Evolutionary conservation across 108 stramenopile genomes (phyloP).

Genomic region (Nitzschia inconspicua): DNA sequence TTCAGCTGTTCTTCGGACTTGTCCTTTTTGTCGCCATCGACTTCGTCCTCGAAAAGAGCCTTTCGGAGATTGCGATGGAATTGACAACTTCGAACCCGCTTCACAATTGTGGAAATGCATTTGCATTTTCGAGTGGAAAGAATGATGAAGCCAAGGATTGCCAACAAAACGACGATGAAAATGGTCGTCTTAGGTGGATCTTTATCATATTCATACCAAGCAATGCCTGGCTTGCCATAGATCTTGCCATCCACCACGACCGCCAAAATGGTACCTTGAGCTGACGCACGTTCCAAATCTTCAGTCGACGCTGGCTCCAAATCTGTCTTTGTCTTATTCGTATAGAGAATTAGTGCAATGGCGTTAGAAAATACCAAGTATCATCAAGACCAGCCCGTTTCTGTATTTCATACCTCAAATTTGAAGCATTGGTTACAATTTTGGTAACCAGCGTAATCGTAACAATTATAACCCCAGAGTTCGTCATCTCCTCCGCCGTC

Average conservation of each 20-base stretch:
- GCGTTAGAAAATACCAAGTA: too few relatives aligned
- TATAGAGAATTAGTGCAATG: too few relatives aligned
- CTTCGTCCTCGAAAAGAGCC: neutral
- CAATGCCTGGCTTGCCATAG: neutral
- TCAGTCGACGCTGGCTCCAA: neutral
- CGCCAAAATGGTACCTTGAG: slow-evolving; percentile 1
- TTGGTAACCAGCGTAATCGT: slow-evolving; percentile 41
- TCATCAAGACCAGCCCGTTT: too few relatives aligned
- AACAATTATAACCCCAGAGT: slow-evolving; percentile 15
- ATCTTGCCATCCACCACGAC: neutral
- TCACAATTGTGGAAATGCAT: too few relatives aligned
- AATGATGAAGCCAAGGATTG: neutral
- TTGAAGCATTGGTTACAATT: neutral
- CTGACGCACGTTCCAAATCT: neutral
- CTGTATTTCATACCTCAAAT: too few relatives aligned
- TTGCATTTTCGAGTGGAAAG: neutral
- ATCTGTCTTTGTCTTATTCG: neutral
- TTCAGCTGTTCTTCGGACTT: neutral
- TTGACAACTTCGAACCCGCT: neutral
- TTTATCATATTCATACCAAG: neutral
- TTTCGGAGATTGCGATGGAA: neutral
- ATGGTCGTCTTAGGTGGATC: neutral
- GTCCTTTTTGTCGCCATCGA: neutral
- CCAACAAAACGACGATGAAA: neutral
- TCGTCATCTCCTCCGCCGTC: neutral